Evolutionary conservation across 306 rosid genomes (phyloP).

Genomic region (Cajanus cajan): DNA sequence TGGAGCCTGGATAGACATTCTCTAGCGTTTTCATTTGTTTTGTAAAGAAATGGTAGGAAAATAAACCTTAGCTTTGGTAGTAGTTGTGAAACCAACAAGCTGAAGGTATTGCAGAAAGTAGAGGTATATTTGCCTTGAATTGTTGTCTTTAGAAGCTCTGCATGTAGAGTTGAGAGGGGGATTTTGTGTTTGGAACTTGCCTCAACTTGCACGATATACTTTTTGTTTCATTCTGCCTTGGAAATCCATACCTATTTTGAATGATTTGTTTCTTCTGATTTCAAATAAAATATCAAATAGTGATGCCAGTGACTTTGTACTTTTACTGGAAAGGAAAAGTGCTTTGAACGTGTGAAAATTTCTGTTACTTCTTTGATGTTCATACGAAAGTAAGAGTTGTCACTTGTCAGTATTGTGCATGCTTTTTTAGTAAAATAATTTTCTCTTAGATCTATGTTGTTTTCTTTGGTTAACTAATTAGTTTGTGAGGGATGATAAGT

Average conservation of each 20-base stretch:
- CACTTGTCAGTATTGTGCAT: not conserved
- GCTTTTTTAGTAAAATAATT: not conserved
- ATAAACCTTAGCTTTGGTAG: slow-evolving; percentile 43
- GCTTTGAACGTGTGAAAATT: not conserved
- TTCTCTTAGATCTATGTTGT: not conserved
- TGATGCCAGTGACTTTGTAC: not conserved
- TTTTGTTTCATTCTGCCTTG: slow-evolving; percentile 20
- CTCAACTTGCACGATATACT: slow-evolving; percentile 31
- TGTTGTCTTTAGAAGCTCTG: slow-evolving; percentile 32
- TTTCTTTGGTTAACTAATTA: not conserved
- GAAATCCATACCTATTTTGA: slow-evolving; percentile 27
- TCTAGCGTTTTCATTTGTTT: slow-evolving; percentile 17
- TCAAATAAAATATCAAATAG: not conserved
- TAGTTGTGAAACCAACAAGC: slow-evolving; percentile 37
- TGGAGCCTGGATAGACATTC: slow-evolving; percentile 13
- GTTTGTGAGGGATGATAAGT: not conserved
- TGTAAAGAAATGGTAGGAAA: slow-evolving; percentile 34
- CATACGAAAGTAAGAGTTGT: not conserved
- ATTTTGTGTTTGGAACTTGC: slow-evolving; percentile 30
- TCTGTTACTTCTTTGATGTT: slow-evolving; percentile 7
- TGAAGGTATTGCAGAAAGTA: slow-evolving; percentile 31
- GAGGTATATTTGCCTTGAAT: slow-evolving; percentile 36
- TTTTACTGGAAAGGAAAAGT: not conserved
- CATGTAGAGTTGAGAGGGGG: slow-evolving; percentile 34
- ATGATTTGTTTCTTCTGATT: not conserved